These are phyloP conservation scores for Calonectria crousiana DNA, from an alignment of 2,329 filamentous ascomycete species.

Conservation along the genomic window DNA sequence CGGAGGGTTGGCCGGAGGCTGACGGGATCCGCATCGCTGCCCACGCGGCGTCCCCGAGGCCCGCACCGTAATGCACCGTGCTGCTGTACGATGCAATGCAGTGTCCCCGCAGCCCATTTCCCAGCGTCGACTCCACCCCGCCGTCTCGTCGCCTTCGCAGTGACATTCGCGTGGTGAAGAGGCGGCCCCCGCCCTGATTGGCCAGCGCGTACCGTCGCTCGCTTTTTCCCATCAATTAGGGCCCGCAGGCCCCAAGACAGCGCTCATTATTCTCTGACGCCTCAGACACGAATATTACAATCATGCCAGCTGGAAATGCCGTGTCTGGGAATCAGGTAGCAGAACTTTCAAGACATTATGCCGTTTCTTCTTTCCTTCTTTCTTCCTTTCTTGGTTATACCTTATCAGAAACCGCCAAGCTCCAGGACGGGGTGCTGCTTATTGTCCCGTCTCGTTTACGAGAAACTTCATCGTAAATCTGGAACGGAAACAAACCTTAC, in stretches of 20 bases:
- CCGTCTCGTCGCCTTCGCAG: background rate
- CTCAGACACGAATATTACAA: background rate
- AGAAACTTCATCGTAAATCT: background rate
- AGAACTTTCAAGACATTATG: background rate
- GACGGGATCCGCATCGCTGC: conserved; percentile 17
- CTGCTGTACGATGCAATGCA: conserved; percentile 11
- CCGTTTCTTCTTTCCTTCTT: background rate
- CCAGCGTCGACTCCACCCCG: background rate
- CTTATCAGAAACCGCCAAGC: background rate
- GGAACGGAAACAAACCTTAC: background rate
- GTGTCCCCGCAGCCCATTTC: background rate
- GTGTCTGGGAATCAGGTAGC: background rate
- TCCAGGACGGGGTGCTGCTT: background rate
- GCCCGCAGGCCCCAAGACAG: background rate
- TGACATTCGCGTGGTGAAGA: background rate
- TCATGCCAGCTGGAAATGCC: background rate
- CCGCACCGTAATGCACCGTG: background rate
- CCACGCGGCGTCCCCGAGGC: conserved; percentile 34
- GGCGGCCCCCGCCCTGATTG: background rate
- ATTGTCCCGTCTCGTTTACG: background rate
- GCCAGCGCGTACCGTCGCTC: background rate
- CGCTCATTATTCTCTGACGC: background rate
- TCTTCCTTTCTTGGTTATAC: background rate
- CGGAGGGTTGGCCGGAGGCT: conserved; percentile 23
- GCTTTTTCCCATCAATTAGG: background rate